Evolutionary conservation across 352 stramenopile species (phyloP).

Genomic region (Globisporangium mamillatum): DNA sequence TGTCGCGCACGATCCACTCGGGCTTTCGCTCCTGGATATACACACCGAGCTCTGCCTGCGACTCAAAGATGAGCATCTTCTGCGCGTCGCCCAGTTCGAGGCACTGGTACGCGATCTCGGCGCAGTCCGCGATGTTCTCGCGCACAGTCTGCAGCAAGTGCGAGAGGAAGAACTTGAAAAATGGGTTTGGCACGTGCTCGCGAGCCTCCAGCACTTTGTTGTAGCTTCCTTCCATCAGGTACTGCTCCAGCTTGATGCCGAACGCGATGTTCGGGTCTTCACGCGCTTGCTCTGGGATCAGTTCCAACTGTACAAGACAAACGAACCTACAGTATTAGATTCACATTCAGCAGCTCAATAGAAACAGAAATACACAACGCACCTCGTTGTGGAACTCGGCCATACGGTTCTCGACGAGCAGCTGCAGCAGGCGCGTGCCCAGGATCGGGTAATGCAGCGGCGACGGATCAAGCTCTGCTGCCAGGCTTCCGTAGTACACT

Average conservation of each 20-base stretch:
- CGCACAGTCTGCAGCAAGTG: slow-evolving; percentile 93
- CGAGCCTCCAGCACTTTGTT: slow-evolving; percentile 91
- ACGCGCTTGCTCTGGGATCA: slow-evolving; percentile 81
- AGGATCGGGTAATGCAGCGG: slow-evolving; percentile 85
- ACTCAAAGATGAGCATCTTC: slow-evolving; percentile 93
- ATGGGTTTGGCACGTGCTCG: slow-evolving; percentile 87
- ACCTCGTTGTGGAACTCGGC: slow-evolving; percentile 92
- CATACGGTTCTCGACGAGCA: slow-evolving; percentile 92
- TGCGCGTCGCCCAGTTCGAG: slow-evolving; percentile 85
- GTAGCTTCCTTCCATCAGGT: slow-evolving; percentile 92
- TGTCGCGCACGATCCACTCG: slow-evolving; percentile 89
- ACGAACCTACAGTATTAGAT: background rate
- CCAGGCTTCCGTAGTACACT: slow-evolving; percentile 71
- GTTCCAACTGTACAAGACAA: slow-evolving; percentile 52
- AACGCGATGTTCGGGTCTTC: slow-evolving; percentile 87
- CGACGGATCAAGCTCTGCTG: slow-evolving; percentile 50
- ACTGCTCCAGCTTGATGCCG: slow-evolving; percentile 89
- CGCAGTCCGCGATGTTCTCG: slow-evolving; percentile 95
- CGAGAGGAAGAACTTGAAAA: slow-evolving; percentile 94
- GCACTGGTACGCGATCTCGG: slow-evolving; percentile 92
- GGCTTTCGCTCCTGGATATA: slow-evolving; percentile 89
- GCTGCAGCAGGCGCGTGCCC: slow-evolving; percentile 85
- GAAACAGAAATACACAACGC: background rate
- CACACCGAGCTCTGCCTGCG: slow-evolving; percentile 63
- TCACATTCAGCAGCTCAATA: background rate